Percentiles rank a stretch among this genome's conserved stretches.
Conservation (phyloP, 441 rosid species). For the Erysimum pusillum region DNA sequence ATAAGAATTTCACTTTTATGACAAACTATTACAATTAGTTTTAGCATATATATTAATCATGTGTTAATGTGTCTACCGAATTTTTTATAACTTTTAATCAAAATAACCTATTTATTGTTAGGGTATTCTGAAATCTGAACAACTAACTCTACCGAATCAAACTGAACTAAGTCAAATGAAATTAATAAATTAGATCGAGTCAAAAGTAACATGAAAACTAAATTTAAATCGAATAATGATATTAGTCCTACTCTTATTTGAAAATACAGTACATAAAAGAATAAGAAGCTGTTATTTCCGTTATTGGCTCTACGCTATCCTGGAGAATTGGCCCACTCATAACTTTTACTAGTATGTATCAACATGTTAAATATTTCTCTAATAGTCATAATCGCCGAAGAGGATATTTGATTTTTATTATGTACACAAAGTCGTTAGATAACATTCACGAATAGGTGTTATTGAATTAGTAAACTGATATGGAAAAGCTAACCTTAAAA, state of each 20-base stretch:
- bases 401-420: neutral
- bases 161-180: constrained; percentile 18
- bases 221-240: neutral
- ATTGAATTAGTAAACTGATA: neutral
- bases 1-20: too few relatives aligned
- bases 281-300: neutral
- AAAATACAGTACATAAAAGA: neutral
- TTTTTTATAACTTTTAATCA: too few relatives aligned
- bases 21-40: too few relatives aligned
- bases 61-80: too few relatives aligned
- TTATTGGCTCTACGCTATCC: constrained; percentile 17
- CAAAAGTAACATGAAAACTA: constrained; percentile 6
- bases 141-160: neutral
- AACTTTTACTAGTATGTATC: too few relatives aligned
- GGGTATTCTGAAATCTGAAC: too few relatives aligned
- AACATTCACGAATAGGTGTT: neutral
- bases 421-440: neutral
- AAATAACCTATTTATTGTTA: too few relatives aligned
- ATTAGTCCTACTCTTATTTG: neutral
- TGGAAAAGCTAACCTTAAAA: neutral
- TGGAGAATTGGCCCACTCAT: neutral
- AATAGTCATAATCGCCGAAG: neutral
- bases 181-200: constrained; percentile 6
- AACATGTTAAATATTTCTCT: too few relatives aligned
- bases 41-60: too few relatives aligned